Evolutionary conservation across 2,329 filamentous ascomycete genomes (phyloP), one percentile per base, ranked within the genome.

Genomic region (Monosporascus sp.): DNA sequence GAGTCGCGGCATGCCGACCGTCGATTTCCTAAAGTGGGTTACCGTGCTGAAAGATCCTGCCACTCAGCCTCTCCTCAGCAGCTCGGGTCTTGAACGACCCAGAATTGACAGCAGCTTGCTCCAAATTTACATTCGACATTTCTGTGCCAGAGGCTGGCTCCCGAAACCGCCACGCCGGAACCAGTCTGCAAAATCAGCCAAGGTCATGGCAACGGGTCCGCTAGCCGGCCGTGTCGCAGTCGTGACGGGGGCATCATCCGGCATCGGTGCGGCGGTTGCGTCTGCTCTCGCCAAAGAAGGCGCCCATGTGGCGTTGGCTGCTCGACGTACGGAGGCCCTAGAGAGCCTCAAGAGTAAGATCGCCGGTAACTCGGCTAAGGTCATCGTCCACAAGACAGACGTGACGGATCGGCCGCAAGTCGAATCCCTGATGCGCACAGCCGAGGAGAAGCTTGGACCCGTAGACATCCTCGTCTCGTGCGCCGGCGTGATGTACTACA

Each of bases 401-500:
- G 86, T 92, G 17, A 90, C 88, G 0, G 76, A 83, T 62, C 79
- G 76, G 55, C 68, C 70, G 5, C 79, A 91, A 61, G 87, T 91
- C 5, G 81, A 88, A 60, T 77, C 78, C 0, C 81, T 93, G 3
- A 75, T 92, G 55, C 69, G 72, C 3, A 75, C 79, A 0, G 76
- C 87, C 1, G 74, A 74, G 25, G 76, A 80, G 46, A 74, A 84
- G 60, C 82, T 92, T 0, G 89, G 88, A 0, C 81, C 85, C 0
- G 76, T 92, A 45, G 89, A 93, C 65, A 88, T 92, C 49, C 79
- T 93, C n/a, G 82, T 93, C 48, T 84, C 84, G 41, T 90, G 88
- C 63, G 89, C 89, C 0, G 89, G 89, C 37, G 89, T 93, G 65
- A 93, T 93, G 89, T 93, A 93, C 73, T 93, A 85, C 71, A 92